Evolutionary conservation across 2,329 filamentous ascomycete genomes (phyloP).

Genomic region (Penicillium brevicompactum): DNA sequence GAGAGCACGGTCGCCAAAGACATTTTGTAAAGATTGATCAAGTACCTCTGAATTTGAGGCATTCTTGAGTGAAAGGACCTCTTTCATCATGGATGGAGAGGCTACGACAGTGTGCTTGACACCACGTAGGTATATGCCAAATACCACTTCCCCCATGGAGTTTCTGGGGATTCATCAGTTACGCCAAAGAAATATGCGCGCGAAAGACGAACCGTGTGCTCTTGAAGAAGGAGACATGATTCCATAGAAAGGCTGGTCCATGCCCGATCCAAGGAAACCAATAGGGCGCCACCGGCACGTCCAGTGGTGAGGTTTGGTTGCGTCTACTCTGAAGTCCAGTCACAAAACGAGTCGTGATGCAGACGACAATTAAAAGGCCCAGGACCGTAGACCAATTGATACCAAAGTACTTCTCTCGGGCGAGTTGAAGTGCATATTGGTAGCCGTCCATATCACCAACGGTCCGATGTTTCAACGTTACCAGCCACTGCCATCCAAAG

Average conservation of each 20-base stretch:
- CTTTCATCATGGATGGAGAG: constrained; percentile 50
- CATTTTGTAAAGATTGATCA: constrained; percentile 40
- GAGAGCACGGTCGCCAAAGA: constrained; percentile 46
- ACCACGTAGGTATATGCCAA: constrained; percentile 54
- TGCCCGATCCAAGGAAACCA: constrained; percentile 63
- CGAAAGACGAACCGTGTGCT: constrained; percentile 39
- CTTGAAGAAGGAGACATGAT: constrained; percentile 48
- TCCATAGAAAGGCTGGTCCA: constrained; percentile 50
- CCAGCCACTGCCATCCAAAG: background rate
- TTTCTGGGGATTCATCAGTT: constrained; percentile 31
- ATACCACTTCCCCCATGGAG: constrained; percentile 44
- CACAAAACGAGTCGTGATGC: constrained; percentile 42
- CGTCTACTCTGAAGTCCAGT: constrained; percentile 38
- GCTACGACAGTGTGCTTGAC: constrained; percentile 54
- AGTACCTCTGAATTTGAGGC: constrained; percentile 33
- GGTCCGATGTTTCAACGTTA: background rate
- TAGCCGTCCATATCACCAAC: constrained; percentile 18
- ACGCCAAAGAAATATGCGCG: background rate
- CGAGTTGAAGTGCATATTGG: constrained; percentile 20
- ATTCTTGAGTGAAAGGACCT: constrained; percentile 38
- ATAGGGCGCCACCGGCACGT: constrained; percentile 57
- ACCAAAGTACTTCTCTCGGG: constrained; percentile 22
- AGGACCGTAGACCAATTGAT: constrained; percentile 31
- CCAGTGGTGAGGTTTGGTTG: constrained; percentile 26
- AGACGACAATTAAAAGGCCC: constrained; percentile 32